A percentile compares a stretch with the other conserved stretches of the same genome.
Evolutionary conservation across 805 yeast species (phyloP).

Genomic region (Candida alai): DNA sequence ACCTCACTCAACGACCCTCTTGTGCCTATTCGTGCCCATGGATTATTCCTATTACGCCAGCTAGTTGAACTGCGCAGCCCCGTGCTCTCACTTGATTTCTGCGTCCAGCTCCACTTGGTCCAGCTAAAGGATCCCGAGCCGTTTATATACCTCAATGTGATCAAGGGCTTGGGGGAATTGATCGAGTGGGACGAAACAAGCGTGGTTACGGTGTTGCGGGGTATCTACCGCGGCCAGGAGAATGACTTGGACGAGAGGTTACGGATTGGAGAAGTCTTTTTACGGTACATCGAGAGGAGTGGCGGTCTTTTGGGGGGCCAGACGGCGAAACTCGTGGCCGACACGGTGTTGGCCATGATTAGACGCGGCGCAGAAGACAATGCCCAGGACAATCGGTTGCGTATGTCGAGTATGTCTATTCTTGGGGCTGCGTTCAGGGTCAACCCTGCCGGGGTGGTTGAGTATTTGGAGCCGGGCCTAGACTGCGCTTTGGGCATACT

Average conservation of each 20-base stretch:
- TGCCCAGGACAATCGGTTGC: slow-evolving; percentile 51
- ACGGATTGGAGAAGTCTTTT: slow-evolving; percentile 77
- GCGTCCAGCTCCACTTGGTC: slow-evolving; percentile 54
- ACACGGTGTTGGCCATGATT: slow-evolving; percentile 39
- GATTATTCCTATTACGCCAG: slow-evolving; percentile 60
- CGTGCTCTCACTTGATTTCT: slow-evolving; percentile 50
- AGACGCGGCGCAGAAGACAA: slow-evolving; percentile 19
- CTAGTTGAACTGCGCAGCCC: slow-evolving; percentile 49
- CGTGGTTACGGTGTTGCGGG: slow-evolving; percentile 35
- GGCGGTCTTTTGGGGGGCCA: slow-evolving; percentile 47
- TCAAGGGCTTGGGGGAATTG: slow-evolving; percentile 69
- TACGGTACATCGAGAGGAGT: slow-evolving; percentile 50
- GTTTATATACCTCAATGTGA: slow-evolving; percentile 77
- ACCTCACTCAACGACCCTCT: slow-evolving; percentile 69
- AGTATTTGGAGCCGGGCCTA: slow-evolving; percentile 50
- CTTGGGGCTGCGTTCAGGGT: slow-evolving; percentile 66
- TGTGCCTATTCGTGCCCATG: slow-evolving; percentile 85
- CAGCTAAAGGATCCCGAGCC: slow-evolving; percentile 81
- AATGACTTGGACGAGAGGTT: slow-evolving; percentile 61
- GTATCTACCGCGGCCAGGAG: slow-evolving; percentile 32
- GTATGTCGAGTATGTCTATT: slow-evolving; percentile 86
- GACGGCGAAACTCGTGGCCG: slow-evolving; percentile 40
- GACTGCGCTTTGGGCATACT: slow-evolving; percentile 80
- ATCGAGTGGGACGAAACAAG: slow-evolving; percentile 40
- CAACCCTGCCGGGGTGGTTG: slow-evolving; percentile 51